Base-by-base conservation (phyloP, 495 filamentous ascomycete genomes). In the Penicillium antarcticum region DNA sequence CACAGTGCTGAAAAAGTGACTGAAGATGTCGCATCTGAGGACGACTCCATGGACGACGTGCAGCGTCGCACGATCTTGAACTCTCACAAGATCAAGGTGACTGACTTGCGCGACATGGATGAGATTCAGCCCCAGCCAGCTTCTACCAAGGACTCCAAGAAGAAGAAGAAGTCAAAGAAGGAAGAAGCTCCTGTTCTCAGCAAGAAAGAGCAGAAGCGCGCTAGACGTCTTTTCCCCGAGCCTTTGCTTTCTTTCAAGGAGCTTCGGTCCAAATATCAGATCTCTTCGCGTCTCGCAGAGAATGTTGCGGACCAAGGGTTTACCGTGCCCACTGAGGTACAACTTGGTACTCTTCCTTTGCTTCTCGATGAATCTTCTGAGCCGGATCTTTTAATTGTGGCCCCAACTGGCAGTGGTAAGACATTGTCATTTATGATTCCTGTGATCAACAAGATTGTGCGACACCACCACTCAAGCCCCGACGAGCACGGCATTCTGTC, bases 341-440 rank as follows among this genome's bases (percentile, higher is more conserved):
- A 99, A 60, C 80, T 97, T 62, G 91, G 82, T 13, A 84, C 83
- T 52, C 68, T 97, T 51, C 95, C 94, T 29, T 65, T 97, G 32
- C 68, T 97, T 37, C 70, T 97, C 34, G 75, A 72, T 5, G 63
- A 68, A 37, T 50, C 52, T 32, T 48, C 62, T 0, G 72, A 78
- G 37, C 72, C 88, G 2, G 86, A 97, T 77, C 80, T 98, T 26
- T 61, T 98, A 31, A 85, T 87, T 3, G 85, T 97, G 31, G 94
- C 94, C 12, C 95, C 95, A 3, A 99, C 94, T 3, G 94, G 94
- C 16, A 96, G 91, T 62, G 94, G 94, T n/a, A 99, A 99, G 73
- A 97, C 94, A 0, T 67, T 97, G 47, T 87, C 89, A 3, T 99
- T 96, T 60, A 67, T 97, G 63, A 87, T 99, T 21, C 90, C 91